phyloP scores from a whole-genome alignment of 2,329 filamentous ascomycete species.

The Colletotrichum lentis region DNA sequence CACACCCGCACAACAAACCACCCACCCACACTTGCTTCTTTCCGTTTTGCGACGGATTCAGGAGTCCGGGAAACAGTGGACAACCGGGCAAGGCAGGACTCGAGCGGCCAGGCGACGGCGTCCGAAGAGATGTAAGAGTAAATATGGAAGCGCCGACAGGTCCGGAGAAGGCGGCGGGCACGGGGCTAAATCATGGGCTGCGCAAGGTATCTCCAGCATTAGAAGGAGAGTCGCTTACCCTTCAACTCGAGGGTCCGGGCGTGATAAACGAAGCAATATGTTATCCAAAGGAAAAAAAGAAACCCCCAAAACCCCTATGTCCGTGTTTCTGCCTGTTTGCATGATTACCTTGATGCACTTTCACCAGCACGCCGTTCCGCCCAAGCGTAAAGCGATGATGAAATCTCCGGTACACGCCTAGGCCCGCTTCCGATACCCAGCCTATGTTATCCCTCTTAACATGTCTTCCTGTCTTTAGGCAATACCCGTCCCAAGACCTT shows the following conservation, averaged over 20 bases:
- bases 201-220: constrained; percentile 6
- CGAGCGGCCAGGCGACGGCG: neutral
- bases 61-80: constrained; percentile 12
- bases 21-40: neutral
- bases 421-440: neutral
- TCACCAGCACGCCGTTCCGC: neutral
- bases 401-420: neutral
- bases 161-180: neutral
- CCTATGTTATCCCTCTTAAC: neutral
- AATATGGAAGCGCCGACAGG: neutral
- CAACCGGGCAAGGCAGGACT: neutral
- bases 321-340: neutral
- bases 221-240: neutral
- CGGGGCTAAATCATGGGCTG: neutral
- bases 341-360: neutral
- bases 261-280: constrained; percentile 5
- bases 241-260: neutral
- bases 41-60: constrained; percentile 5
- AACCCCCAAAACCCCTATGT: neutral
- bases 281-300: neutral
- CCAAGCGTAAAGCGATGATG: neutral
- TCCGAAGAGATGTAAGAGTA: constrained; percentile 18
- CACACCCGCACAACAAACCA: constrained; percentile 23
- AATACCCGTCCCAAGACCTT: neutral
- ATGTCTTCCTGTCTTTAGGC: neutral